Percentiles rank a stretch among this genome's conserved stretches.
Evolutionary conservation across 768 basidiomycete genomes (phyloP).

Genomic region (Tricholoma flavovirens): DNA sequence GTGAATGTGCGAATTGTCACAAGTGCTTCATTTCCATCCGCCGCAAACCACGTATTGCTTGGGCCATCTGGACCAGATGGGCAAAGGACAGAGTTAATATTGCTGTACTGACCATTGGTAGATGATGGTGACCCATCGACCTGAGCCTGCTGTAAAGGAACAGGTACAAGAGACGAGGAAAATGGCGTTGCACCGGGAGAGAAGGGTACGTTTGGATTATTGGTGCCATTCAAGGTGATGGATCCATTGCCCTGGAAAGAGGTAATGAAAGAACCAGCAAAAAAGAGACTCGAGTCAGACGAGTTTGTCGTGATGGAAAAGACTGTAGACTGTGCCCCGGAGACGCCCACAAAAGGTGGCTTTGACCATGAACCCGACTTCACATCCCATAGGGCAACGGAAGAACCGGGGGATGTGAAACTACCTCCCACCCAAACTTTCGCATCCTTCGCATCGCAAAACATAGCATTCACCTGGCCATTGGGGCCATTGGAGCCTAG

Average conservation of each 20-base stretch:
- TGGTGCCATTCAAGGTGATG: slow-evolving; percentile 50
- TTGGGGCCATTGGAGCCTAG: slow-evolving; percentile 69
- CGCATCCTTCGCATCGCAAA: slow-evolving; percentile 62
- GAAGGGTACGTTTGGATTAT: slow-evolving; percentile 82
- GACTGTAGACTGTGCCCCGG: slow-evolving; percentile 65
- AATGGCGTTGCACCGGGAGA: slow-evolving; percentile 80
- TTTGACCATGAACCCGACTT: slow-evolving; percentile 64
- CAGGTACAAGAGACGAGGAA: slow-evolving; percentile 83
- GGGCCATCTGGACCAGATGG: slow-evolving; percentile 78
- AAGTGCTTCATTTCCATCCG: slow-evolving; percentile 62
- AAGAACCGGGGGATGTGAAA: slow-evolving; percentile 61
- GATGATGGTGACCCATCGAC: slow-evolving; percentile 58
- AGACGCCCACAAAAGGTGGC: slow-evolving; percentile 77
- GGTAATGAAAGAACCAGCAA: slow-evolving; percentile 84
- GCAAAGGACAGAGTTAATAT: slow-evolving; percentile 73
- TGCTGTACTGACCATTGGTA: slow-evolving; percentile 49
- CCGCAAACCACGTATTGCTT: slow-evolving; percentile 80
- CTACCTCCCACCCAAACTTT: slow-evolving; percentile 77
- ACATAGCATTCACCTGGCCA: slow-evolving; percentile 66
- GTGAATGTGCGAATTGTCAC: slow-evolving; percentile 76
- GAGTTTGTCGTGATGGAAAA: slow-evolving; percentile 70
- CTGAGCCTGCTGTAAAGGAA: slow-evolving; percentile 60
- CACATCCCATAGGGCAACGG: slow-evolving; percentile 68
- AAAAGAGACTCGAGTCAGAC: slow-evolving; percentile 70
- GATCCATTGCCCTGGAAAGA: slow-evolving; percentile 53